Conservation (phyloP, 2,329 filamentous ascomycete genomes). For the Ciborinia camelliae region DNA sequence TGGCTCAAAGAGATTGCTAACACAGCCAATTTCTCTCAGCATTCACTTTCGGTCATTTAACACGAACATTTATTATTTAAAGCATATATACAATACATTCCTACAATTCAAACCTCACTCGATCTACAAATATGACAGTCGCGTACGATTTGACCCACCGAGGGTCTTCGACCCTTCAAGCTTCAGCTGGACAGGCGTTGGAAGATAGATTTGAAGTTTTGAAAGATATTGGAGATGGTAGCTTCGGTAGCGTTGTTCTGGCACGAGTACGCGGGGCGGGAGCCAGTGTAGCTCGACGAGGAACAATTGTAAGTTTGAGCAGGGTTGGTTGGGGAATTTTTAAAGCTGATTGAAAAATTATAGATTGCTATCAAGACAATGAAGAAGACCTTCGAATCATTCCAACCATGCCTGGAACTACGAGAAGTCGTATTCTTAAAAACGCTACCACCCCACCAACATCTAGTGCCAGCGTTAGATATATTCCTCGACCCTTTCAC, state of each 20-base stretch:
- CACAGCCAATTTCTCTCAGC: constrained; percentile 17
- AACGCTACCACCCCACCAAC: constrained; percentile 80
- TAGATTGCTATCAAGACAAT: constrained; percentile 99
- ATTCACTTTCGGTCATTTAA: constrained; percentile 20
- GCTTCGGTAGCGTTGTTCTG: constrained; percentile 92
- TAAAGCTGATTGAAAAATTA: constrained; percentile 22
- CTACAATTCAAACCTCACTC: constrained; percentile 6
- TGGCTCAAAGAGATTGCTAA: constrained; percentile 9
- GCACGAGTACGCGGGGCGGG: constrained; percentile 89
- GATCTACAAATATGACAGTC: constrained; percentile 64
- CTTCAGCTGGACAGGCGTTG: constrained; percentile 54
- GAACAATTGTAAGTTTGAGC: constrained; percentile 73
- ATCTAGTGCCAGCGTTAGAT: constrained; percentile 94
- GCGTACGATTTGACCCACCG: constrained; percentile 70
- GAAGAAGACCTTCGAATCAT: constrained; percentile 98
- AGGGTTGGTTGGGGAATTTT: constrained; percentile 14
- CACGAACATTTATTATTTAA: constrained; percentile 8
- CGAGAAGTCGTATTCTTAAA: constrained; percentile 95
- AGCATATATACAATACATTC: constrained; percentile 7
- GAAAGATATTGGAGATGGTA: constrained; percentile 98
- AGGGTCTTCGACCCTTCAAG: constrained; percentile 53
- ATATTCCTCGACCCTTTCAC: constrained; percentile 96
- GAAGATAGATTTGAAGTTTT: constrained; percentile 95
- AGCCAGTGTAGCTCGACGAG: constrained; percentile 80
- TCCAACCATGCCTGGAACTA: constrained; percentile 84